phyloP scores from a whole-genome alignment of 768 basidiomycete species.

The Collybia nuda region DNA sequence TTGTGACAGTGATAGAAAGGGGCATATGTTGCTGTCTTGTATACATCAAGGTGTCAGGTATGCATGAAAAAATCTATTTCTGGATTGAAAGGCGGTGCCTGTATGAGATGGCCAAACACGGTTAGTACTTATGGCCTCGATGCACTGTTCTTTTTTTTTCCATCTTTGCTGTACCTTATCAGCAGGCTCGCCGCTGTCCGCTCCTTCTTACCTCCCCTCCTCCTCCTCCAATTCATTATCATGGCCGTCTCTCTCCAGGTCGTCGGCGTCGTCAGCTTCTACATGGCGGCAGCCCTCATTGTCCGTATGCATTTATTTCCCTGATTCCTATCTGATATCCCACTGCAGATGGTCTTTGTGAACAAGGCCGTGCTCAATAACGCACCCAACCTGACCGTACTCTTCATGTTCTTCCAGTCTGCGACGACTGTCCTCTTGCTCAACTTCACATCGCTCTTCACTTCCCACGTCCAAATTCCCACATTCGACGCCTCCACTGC shows the following conservation, averaged over 20 bases:
- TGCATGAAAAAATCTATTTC: too few species aligned
- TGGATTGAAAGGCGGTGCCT: too few species aligned
- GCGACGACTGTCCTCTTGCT: slow-evolving; percentile 25
- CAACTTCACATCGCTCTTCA: slow-evolving; percentile 19
- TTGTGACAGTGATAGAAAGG: too few species aligned
- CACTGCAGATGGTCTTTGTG: slow-evolving; percentile 67
- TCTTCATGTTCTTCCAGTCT: slow-evolving; percentile 29
- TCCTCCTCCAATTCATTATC: neutral
- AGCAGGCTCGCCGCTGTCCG: neutral
- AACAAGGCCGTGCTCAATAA: slow-evolving; percentile 16
- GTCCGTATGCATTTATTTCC: slow-evolving; percentile 36
- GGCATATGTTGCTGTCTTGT: too few species aligned
- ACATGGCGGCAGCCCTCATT: slow-evolving; percentile 67
- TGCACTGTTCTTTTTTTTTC: too few species aligned
- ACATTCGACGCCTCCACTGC: slow-evolving; percentile 16
- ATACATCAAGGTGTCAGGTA: too few species aligned
- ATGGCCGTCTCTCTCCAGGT: slow-evolving; percentile 23
- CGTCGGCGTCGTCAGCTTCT: slow-evolving; percentile 52
- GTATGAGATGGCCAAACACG: too few species aligned
- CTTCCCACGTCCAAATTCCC: slow-evolving; percentile 22
- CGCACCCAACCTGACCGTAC: slow-evolving; percentile 26
- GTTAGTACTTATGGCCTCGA: too few species aligned
- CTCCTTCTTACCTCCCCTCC: neutral
- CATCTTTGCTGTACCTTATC: too few species aligned
- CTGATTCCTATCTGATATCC: neutral